Base-by-base conservation (phyloP, 2,329 filamentous ascomycete genomes). In the Plenodomus lindquistii region DNA sequence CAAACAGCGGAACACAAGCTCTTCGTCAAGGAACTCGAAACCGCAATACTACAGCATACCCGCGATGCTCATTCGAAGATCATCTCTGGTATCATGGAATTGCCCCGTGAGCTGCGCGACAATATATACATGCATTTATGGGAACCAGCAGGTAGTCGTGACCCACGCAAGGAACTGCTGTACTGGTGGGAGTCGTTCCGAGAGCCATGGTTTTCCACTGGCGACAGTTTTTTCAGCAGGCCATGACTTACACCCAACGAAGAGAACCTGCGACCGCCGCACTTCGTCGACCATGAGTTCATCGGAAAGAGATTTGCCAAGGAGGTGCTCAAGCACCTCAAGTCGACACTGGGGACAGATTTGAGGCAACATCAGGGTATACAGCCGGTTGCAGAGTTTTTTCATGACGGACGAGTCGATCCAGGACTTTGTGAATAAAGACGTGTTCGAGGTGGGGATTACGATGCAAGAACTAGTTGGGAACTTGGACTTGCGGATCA, bases 91-190 rank as follows among this genome's bases (percentile, higher is more conserved):
- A 24, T 51, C 17, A 29, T 54, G 2, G 9, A 42, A 3, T 24
- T 50, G 18, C 49, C 50, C 9, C 46, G 43, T 13, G 50, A 55
- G 29, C 41, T 47, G 5, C 46, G 46, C n/a, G 46, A 53, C 16
- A 31, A 20, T 17, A 44, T 48, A 27, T 50, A 50, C 36, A 42
- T 6, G 37, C 17, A 43, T 8, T 31, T 53, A 13, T 53, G 48
- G 46, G 38, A 35, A 2, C 19, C 36, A 6, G 35, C 37, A 13
- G 18, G 37, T 5, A 13, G 37, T 4, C 22, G 38, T 2, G 48
- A 48, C 27, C 46, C 42, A 2, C 42, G 24, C 8, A 36, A 40
- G 22, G 35, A 34, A 17, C 27, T 52, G 5, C 16, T 54, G 17
- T 48, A 52, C 21, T 46, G 45, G 40, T 49, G 42, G 42, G 52